Conservation (phyloP, 2,329 filamentous ascomycete species). For the Alternaria ventricosa region DNA sequence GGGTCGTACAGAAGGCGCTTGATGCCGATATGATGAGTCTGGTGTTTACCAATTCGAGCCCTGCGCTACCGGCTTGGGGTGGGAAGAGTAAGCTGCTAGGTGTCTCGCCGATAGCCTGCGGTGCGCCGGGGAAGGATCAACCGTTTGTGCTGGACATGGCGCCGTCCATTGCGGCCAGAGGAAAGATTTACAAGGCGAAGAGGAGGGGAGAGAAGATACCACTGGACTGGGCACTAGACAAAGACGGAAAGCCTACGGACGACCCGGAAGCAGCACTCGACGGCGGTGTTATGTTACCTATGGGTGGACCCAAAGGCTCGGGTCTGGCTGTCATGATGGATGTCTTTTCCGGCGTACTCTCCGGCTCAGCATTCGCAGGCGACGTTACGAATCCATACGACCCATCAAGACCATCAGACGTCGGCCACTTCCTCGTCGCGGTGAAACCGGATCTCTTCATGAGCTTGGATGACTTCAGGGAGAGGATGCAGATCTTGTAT, state of each 20-base stretch:
- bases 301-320: constrained; percentile 84
- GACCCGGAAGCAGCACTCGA: constrained; percentile 74
- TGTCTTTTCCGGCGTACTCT: constrained; percentile 80
- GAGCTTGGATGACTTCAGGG: constrained; percentile 71
- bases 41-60: constrained; percentile 68
- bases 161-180: constrained; percentile 70
- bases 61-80: constrained; percentile 75
- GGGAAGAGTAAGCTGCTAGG: constrained; percentile 72
- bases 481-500: constrained; percentile 66
- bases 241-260: constrained; percentile 69
- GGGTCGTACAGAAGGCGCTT: constrained; percentile 78
- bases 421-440: constrained; percentile 70
- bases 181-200: constrained; percentile 74
- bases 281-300: constrained; percentile 74
- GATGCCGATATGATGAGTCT: constrained; percentile 69
- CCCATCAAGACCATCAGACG: constrained; percentile 69
- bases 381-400: constrained; percentile 80
- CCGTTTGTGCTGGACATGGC: constrained; percentile 79
- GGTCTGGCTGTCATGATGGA: constrained; percentile 86
- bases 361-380: constrained; percentile 79
- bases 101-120: constrained; percentile 76
- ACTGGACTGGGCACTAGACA: constrained; percentile 75
- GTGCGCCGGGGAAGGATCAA: constrained; percentile 66
- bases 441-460: constrained; percentile 79
- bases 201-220: constrained; percentile 72